Evolutionary conservation across 176 grass and related monocot species (phyloP), one percentile per base, ranked within the genome.

Genomic region (Tillandsia fasciculata): DNA sequence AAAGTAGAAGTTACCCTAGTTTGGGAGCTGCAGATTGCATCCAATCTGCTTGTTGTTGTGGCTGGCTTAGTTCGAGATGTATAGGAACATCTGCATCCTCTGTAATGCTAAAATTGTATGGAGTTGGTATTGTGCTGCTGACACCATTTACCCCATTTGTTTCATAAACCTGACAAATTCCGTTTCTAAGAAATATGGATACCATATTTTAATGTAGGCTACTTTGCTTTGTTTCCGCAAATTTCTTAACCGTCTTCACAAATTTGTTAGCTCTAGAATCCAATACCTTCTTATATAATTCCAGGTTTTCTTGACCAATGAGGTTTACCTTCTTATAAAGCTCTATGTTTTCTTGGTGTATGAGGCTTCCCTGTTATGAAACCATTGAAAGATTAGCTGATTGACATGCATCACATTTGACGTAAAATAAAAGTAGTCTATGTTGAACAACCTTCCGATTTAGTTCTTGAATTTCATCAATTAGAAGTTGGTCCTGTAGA

Each of bases 401-500:
- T 14, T 74, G 23, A 68, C 73, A 71, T 71, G 52, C 17, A 70
- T 49, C 61, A 47, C 12, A 0, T 56, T n/a, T 14, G 14, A 68
- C 9, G 6, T 49, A 9, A 29, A 5, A 59, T 48, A 68, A 9
- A 26, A 64, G 20, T 42, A 66, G 53, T 26, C 18, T 64, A 56
- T 53, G 47, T 56, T 66, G 48, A 33, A 17, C 2, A 78, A 96
- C 91, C 91, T 96, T 83, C 13, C 8, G 69, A 85, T 85, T 78
- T 23, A 91, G 79, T 78, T 96, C 82, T 20, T 91, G 91, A 76
- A 96, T 91, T 80, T 88, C 79, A 23, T 91, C 79, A 75, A 91
- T 64, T 50, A 88, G 64, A 65, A 81, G 18, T 78, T 96, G 87
- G 12, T 96, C 91, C 91, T 96, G 75, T 47, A 61, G 66, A 61